Percentiles rank a stretch among this genome's conserved stretches.
These are phyloP conservation scores for Aethionema arabicum DNA, from an alignment of 345 rosid genomes.

Conservation along the genomic window DNA sequence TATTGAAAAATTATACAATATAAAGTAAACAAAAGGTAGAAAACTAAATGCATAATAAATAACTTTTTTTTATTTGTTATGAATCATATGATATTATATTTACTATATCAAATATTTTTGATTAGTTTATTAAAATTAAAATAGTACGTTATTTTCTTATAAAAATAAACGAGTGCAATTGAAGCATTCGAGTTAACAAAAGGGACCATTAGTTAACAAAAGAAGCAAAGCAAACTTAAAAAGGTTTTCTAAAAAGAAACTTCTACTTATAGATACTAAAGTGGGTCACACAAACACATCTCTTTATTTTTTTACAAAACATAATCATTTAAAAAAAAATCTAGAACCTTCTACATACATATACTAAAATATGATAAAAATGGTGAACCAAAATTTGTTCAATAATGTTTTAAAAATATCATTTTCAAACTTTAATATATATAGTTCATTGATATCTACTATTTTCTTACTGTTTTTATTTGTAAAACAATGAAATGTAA, in stretches of 20 bases:
- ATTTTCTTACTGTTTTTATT: neutral
- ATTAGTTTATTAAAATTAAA: too few relatives aligned
- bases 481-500: neutral
- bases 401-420: neutral
- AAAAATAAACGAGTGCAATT: slow-evolving; percentile 21
- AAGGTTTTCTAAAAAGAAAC: slow-evolving; percentile 23
- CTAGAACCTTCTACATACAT: neutral
- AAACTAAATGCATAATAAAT: too few relatives aligned
- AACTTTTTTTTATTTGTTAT: too few relatives aligned
- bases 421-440: neutral
- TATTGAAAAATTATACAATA: neutral
- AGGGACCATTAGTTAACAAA: slow-evolving; percentile 24
- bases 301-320: neutral
- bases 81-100: too few relatives aligned
- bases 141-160: too few relatives aligned
- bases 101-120: too few relatives aligned
- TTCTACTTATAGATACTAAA: slow-evolving; percentile 27
- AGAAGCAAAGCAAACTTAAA: slow-evolving; percentile 29
- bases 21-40: neutral
- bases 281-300: slow-evolving; percentile 32
- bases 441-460: too few relatives aligned
- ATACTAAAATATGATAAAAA: neutral
- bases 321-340: too few relatives aligned
- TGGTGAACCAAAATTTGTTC: neutral
- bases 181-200: slow-evolving; percentile 33